Evolutionary conservation across 257 asterid species (phyloP).

Genomic region (Nyctanthes arbortristis): DNA sequence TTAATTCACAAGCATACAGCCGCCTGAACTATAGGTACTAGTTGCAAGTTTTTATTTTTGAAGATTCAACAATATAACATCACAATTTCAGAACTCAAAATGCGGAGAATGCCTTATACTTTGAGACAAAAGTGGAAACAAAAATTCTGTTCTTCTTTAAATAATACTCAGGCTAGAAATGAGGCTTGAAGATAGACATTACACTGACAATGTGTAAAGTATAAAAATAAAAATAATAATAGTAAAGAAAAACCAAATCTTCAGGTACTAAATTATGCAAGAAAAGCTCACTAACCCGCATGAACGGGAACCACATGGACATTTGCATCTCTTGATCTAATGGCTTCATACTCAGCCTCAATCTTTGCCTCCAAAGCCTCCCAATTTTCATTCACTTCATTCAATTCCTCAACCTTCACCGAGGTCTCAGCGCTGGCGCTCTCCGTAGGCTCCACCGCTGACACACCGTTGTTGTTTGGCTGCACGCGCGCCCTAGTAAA

Average conservation of each 20-base stretch:
- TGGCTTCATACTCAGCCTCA: constrained; percentile 65
- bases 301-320: constrained; percentile 91
- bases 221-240: not conserved
- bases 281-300: constrained; percentile 61
- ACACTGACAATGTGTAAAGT: constrained; percentile 15
- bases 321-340: constrained; percentile 60
- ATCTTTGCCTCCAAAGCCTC: constrained; percentile 81
- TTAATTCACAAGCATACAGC: too few species aligned
- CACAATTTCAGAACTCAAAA: not conserved
- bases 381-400: constrained; percentile 51
- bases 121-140: not conserved
- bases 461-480: constrained; percentile 55
- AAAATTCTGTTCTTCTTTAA: not conserved
- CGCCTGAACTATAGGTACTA: too few species aligned
- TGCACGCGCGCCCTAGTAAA: constrained; percentile 88
- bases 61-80: not conserved
- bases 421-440: constrained; percentile 48
- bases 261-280: not conserved
- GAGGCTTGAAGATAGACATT: constrained; percentile 19
- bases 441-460: constrained; percentile 39
- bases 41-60: not conserved
- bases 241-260: not conserved
- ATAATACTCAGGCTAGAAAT: constrained; percentile 21
- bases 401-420: constrained; percentile 48
- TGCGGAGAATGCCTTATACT: not conserved